Conservation (phyloP, 768 basidiomycete species). For the Boletus rex-veris region DNA sequence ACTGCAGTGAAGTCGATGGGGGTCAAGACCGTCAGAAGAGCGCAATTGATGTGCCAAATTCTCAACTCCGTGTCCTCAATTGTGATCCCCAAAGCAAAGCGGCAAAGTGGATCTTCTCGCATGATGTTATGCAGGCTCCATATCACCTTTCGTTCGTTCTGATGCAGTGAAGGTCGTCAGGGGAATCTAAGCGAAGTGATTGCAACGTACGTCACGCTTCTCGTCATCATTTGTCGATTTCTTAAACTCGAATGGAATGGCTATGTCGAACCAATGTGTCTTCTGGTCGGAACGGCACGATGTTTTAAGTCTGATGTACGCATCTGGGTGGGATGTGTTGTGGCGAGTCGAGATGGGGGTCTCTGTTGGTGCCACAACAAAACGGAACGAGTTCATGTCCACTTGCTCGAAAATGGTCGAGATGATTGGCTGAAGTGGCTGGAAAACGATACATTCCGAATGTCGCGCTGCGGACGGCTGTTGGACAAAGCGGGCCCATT, state of each 20-base stretch:
- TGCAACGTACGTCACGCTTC: neutral
- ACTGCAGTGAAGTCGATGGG: slow-evolving; percentile 2
- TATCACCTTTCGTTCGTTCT: slow-evolving; percentile 22
- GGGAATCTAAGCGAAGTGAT: neutral
- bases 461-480: neutral
- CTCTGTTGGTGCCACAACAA: neutral
- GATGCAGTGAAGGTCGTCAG: neutral
- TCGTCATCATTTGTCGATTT: neutral
- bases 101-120: slow-evolving; percentile 24
- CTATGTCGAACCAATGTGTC: slow-evolving; percentile 11
- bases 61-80: slow-evolving; percentile 24
- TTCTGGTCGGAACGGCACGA: no score
- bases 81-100: slow-evolving; percentile 28
- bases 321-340: slow-evolving; percentile 9
- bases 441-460: neutral
- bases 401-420: neutral
- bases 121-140: slow-evolving; percentile 28
- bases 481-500: neutral
- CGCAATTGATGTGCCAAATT: slow-evolving; percentile 22
- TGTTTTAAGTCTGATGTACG: neutral
- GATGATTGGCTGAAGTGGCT: neutral
- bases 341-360: neutral
- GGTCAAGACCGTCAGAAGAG: neutral
- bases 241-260: slow-evolving; percentile 7
- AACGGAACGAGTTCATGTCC: neutral